Evolutionary conservation across 345 rosid genomes (phyloP).

Genomic region (Populus ilicifolia): DNA sequence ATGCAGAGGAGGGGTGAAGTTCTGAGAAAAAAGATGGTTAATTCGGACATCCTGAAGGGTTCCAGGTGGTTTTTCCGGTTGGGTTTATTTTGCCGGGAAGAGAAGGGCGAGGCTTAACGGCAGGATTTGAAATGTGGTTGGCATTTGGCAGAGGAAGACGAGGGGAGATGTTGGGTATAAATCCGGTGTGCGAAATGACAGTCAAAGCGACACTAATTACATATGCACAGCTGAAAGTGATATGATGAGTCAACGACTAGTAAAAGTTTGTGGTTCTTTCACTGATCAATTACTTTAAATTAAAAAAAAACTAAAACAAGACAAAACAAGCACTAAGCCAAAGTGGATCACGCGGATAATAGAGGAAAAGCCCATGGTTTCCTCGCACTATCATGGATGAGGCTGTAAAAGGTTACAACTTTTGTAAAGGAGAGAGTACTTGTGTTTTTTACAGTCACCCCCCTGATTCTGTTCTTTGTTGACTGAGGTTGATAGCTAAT

Average conservation of each 20-base stretch:
- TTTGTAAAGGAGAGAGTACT: background rate
- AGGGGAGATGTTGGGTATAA: background rate
- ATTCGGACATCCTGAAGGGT: slow-evolving; percentile 32
- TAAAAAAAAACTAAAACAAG: too few relatives aligned
- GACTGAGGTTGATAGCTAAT: too few relatives aligned
- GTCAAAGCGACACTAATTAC: slow-evolving; percentile 7
- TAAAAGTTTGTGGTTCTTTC: background rate
- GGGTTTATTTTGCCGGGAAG: background rate
- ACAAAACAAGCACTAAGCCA: too few relatives aligned
- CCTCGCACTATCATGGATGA: too few relatives aligned
- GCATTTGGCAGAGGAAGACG: background rate
- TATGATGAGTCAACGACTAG: background rate
- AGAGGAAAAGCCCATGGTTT: background rate
- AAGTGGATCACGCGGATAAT: too few relatives aligned
- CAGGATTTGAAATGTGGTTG: slow-evolving; percentile 14
- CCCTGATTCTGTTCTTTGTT: background rate
- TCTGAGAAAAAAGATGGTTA: slow-evolving; percentile 15
- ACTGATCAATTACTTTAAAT: background rate
- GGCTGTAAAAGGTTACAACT: too few relatives aligned
- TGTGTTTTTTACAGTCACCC: background rate
- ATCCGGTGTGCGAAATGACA: slow-evolving; percentile 1
- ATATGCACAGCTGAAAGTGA: background rate
- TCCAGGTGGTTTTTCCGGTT: background rate
- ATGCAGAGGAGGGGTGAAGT: slow-evolving; percentile 5
- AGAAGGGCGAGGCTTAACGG: background rate